A percentile compares a stretch with the other conserved stretches of the same genome.
phyloP scores from a whole-genome alignment of 305 asterid genomes.

The Fraxinus ornus region DNA sequence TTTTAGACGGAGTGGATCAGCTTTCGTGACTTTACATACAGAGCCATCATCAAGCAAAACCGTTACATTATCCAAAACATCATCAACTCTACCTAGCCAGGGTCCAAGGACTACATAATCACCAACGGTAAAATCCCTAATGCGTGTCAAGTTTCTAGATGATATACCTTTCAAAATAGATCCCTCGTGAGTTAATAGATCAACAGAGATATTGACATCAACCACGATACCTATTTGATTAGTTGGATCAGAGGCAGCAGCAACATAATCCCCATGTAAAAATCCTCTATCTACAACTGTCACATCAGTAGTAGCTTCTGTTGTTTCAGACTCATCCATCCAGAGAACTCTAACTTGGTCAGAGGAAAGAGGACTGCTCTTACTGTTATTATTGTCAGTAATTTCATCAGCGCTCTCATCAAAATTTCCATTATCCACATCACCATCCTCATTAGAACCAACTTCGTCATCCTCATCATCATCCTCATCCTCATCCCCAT shows the following conservation, averaged over 20 bases:
- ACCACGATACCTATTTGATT: constrained; percentile 93
- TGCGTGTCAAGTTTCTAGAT: constrained; percentile 64
- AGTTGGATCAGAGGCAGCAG: constrained; percentile 81
- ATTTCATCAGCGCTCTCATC: constrained; percentile 39
- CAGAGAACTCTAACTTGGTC: constrained; percentile 86
- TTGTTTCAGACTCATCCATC: constrained; percentile 79
- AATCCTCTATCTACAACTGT: constrained; percentile 83
- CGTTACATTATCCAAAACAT: constrained; percentile 84
- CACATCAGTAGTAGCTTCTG: constrained; percentile 52
- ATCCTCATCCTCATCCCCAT: constrained; percentile 51
- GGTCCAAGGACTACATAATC: constrained; percentile 92
- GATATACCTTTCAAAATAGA: constrained; percentile 49
- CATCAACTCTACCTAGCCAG: constrained; percentile 95
- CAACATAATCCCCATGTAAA: constrained; percentile 91
- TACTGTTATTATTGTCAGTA: constrained; percentile 39
- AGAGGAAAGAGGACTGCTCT: constrained; percentile 50
- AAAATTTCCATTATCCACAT: constrained; percentile 29
- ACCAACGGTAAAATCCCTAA: constrained; percentile 80
- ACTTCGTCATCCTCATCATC: constrained; percentile 46
- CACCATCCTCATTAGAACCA: constrained; percentile 39
- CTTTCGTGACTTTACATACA: constrained; percentile 83
- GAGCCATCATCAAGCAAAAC: constrained; percentile 94
- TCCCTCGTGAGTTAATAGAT: constrained; percentile 63
- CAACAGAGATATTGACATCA: constrained; percentile 61
- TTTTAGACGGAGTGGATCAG: constrained; percentile 77